These are phyloP conservation scores for Suillus hirtellus DNA, from an alignment of 768 basidiomycete genomes.

Conservation along the genomic window DNA sequence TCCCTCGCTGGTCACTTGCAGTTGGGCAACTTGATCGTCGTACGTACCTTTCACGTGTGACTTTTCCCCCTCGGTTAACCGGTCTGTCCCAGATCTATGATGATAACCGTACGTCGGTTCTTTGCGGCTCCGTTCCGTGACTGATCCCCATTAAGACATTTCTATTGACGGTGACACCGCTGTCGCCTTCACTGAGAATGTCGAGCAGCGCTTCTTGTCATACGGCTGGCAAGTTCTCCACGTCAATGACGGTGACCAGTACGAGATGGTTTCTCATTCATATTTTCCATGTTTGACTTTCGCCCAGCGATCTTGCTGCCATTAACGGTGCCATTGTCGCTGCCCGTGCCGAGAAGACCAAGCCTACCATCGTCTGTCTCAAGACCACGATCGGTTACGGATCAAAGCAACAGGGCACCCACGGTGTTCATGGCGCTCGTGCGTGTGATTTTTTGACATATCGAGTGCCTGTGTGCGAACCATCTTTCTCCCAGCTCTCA, in stretches of 20 bases:
- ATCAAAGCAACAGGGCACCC: slow-evolving; percentile 90
- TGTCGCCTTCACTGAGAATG: slow-evolving; percentile 92
- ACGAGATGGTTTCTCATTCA: slow-evolving; percentile 20
- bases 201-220: slow-evolving; percentile 81
- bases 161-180: slow-evolving; percentile 95
- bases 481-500: slow-evolving; percentile 60
- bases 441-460: slow-evolving; percentile 36
- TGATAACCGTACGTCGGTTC: slow-evolving; percentile 75
- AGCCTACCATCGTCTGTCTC: slow-evolving; percentile 86
- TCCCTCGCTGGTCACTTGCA: slow-evolving; percentile 93
- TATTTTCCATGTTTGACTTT: slow-evolving; percentile 14
- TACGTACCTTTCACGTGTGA: slow-evolving; percentile 42
- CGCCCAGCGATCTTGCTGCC: slow-evolving; percentile 63
- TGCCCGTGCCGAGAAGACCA: slow-evolving; percentile 72
- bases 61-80: slow-evolving; percentile 21
- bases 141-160: slow-evolving; percentile 60
- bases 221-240: slow-evolving; percentile 95
- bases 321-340: slow-evolving; percentile 80
- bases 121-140: slow-evolving; percentile 1
- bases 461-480: slow-evolving; percentile 8
- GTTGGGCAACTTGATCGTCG: slow-evolving; percentile 89
- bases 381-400: slow-evolving; percentile 93
- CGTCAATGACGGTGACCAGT: slow-evolving; percentile 81
- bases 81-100: slow-evolving; percentile 71
- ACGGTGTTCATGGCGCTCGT: slow-evolving; percentile 94